These are phyloP conservation scores for Exophiala calicioides DNA, from an alignment of 2,329 filamentous ascomycete species.

Conservation along the genomic window DNA sequence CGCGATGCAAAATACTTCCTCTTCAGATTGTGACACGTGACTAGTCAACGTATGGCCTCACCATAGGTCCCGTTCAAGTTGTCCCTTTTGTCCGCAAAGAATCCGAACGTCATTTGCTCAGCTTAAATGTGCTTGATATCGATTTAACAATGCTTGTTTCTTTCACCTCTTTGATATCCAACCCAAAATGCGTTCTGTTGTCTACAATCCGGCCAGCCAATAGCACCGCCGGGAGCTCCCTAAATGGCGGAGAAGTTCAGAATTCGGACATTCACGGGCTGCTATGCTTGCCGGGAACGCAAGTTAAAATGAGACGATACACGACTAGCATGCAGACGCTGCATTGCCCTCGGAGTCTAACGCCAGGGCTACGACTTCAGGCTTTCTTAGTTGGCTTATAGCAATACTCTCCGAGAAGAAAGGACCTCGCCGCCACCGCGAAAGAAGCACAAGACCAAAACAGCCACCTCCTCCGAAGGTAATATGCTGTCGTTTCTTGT, in stretches of 20 bases:
- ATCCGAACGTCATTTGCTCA: too few species aligned
- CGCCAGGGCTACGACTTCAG: constrained; percentile 22
- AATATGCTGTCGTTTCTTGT: constrained; percentile 4
- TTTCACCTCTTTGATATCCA: too few species aligned
- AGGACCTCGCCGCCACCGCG: background rate
- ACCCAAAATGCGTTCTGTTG: too few species aligned
- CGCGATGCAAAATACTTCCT: too few species aligned
- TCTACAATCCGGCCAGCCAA: too few species aligned
- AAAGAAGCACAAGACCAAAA: background rate
- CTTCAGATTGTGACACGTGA: too few species aligned
- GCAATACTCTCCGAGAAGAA: background rate
- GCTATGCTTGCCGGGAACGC: constrained; percentile 19
- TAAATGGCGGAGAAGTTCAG: constrained; percentile 7
- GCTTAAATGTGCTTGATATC: too few species aligned
- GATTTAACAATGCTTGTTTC: too few species aligned
- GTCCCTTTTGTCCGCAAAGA: too few species aligned
- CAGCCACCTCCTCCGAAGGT: background rate
- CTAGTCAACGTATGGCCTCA: too few species aligned
- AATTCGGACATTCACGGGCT: constrained; percentile 14
- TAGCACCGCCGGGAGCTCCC: too few species aligned
- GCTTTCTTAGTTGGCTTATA: constrained; percentile 11
- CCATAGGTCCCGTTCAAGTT: too few species aligned
- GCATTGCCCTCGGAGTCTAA: constrained; percentile 23
- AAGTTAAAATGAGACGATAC: constrained; percentile 33
- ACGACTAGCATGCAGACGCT: constrained; percentile 27